These are phyloP conservation scores for Lentinula detonsa DNA, from an alignment of 768 basidiomycete genomes.

Conservation along the genomic window DNA sequence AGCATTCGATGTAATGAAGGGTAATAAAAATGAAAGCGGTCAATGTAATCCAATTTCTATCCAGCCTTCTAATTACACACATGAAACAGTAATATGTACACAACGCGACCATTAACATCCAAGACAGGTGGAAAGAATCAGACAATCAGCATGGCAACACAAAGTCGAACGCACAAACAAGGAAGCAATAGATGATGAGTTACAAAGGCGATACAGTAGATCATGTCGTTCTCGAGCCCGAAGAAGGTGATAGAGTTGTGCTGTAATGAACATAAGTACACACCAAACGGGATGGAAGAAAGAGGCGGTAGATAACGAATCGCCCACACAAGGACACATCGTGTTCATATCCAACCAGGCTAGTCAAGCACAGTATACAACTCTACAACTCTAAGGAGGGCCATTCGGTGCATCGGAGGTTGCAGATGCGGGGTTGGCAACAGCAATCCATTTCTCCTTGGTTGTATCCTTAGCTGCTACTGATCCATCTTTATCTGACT, in stretches of 20 bases:
- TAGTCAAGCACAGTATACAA: too few relatives aligned
- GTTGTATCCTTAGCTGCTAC: constrained; percentile 23
- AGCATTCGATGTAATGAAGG: too few relatives aligned
- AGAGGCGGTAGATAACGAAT: not conserved
- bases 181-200: constrained; percentile 8
- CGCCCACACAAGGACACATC: not conserved
- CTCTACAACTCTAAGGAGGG: too few relatives aligned
- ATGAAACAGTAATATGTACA: not conserved
- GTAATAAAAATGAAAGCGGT: too few relatives aligned
- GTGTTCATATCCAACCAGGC: not conserved
- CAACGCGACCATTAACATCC: not conserved
- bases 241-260: not conserved
- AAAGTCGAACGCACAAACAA: constrained; percentile 12
- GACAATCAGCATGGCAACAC: constrained; percentile 12
- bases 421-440: constrained; percentile 37
- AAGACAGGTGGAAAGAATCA: constrained; percentile 11
- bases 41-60: not conserved
- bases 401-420: not conserved
- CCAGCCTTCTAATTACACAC: not conserved
- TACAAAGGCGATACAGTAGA: constrained; percentile 1
- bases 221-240: not conserved
- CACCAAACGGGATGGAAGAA: not conserved
- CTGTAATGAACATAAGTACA: not conserved
- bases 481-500: constrained; percentile 37
- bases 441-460: constrained; percentile 72